phyloP scores from a whole-genome alignment of 139 green algal genomes.

The Picochlorum costavermella region DNA sequence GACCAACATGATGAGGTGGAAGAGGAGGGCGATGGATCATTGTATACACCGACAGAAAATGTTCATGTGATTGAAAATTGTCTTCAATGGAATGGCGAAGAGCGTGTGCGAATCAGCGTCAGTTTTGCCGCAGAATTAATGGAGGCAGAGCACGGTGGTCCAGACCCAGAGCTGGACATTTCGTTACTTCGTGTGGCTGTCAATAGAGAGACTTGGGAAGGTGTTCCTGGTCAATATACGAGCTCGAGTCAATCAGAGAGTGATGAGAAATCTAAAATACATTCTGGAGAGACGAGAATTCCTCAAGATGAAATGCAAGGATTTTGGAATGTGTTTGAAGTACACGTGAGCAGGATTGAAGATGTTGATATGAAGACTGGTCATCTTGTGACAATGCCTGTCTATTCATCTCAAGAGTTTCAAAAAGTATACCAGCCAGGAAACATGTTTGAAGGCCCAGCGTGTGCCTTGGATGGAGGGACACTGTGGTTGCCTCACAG shows the following conservation, averaged over 20 bases:
- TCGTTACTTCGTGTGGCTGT: conserved; percentile 30
- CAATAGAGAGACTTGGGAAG: conserved; percentile 29
- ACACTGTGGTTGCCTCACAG: conserved; percentile 22
- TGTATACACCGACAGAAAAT: neutral
- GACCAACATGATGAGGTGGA: conserved; percentile 8
- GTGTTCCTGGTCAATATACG: conserved; percentile 18
- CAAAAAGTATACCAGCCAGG: neutral
- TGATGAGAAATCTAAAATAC: conserved; percentile 2
- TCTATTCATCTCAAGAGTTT: conserved; percentile 17
- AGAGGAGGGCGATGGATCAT: neutral
- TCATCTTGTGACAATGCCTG: conserved; percentile 5
- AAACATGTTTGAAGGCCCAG: neutral
- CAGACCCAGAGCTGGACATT: conserved; percentile 27
- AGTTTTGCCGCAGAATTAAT: conserved; percentile 17
- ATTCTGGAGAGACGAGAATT: conserved; percentile 5
- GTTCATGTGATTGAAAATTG: conserved; percentile 31
- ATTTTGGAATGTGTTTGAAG: conserved; percentile 40
- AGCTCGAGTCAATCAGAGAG: neutral
- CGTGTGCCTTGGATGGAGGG: conserved; percentile 8
- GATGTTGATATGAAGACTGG: conserved; percentile 26
- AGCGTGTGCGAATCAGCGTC: conserved; percentile 28
- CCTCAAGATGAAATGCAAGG: conserved; percentile 6
- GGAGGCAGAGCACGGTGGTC: neutral
- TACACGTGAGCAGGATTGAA: conserved; percentile 27
- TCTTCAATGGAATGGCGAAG: conserved; percentile 36